phyloP scores from a whole-genome alignment of 805 yeast species.

The Wickerhamomyces chaumierensis region DNA sequence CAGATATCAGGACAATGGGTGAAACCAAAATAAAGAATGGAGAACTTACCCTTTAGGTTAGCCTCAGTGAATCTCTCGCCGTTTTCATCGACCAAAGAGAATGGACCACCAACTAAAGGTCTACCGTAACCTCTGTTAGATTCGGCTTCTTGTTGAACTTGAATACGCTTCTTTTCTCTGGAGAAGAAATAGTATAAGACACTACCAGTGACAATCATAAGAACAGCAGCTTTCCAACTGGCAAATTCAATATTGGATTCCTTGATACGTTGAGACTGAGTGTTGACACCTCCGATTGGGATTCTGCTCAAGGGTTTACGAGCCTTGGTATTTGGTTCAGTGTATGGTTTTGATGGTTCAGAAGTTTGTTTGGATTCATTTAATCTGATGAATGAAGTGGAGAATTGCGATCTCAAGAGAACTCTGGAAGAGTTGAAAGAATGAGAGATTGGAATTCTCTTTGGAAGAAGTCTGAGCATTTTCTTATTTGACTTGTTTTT shows the following conservation, averaged over 20 bases:
- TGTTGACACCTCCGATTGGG: slow-evolving; percentile 54
- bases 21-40: slow-evolving; percentile 89
- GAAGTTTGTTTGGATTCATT: slow-evolving; percentile 10
- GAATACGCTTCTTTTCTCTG: slow-evolving; percentile 64
- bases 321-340: slow-evolving; percentile 5
- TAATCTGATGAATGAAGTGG: slow-evolving; percentile 9
- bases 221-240: slow-evolving; percentile 71
- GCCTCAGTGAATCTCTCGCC: slow-evolving; percentile 69
- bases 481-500: too few species aligned
- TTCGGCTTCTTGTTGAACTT: slow-evolving; percentile 69
- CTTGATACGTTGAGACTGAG: slow-evolving; percentile 21
- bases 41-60: slow-evolving; percentile 66
- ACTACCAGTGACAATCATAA: slow-evolving; percentile 62
- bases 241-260: slow-evolving; percentile 55
- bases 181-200: slow-evolving; percentile 61
- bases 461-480: slow-evolving; percentile 7
- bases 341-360: slow-evolving; percentile 1
- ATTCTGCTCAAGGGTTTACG: slow-evolving; percentile 69
- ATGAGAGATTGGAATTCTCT: slow-evolving; percentile 2
- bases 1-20: slow-evolving; percentile 98
- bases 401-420: slow-evolving; percentile 4
- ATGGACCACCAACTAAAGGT: slow-evolving; percentile 89
- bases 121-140: slow-evolving; percentile 82
- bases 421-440: not conserved
- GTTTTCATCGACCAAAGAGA: slow-evolving; percentile 57